These are phyloP conservation scores for Diaporthe sp. DNA, from an alignment of 2,329 filamentous ascomycete genomes.

Conservation along the genomic window DNA sequence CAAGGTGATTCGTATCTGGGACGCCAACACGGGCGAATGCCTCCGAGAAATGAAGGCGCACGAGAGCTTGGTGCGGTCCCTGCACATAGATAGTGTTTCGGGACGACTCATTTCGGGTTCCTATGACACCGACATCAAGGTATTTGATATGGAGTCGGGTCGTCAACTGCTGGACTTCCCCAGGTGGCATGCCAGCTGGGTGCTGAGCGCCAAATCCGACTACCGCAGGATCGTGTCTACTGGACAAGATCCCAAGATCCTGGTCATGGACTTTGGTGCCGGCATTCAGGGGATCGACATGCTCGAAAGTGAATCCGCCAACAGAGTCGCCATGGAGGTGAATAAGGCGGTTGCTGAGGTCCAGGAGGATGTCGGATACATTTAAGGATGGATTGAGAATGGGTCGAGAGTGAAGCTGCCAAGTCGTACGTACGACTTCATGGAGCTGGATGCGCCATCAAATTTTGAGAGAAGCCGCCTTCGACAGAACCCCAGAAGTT, in stretches of 20 bases:
- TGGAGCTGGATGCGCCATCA: background rate
- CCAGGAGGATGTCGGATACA: constrained; percentile 33
- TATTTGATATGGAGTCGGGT: constrained; percentile 89
- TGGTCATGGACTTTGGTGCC: constrained; percentile 92
- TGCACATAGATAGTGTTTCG: constrained; percentile 91
- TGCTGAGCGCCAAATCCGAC: constrained; percentile 94
- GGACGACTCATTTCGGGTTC: constrained; percentile 90
- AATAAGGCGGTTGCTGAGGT: background rate
- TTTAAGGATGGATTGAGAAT: constrained; percentile 2
- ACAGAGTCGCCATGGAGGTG: constrained; percentile 30
- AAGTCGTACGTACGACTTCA: background rate
- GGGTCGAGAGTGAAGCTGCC: background rate
- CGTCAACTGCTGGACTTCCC: constrained; percentile 85
- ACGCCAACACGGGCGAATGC: constrained; percentile 89
- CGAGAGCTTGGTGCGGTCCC: constrained; percentile 85
- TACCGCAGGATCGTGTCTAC: constrained; percentile 95
- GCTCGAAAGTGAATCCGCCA: constrained; percentile 62
- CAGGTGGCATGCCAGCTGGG: constrained; percentile 98
- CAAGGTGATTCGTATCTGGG: constrained; percentile 95
- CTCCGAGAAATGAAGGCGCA: constrained; percentile 87
- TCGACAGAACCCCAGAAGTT: background rate
- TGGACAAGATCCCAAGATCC: constrained; percentile 91
- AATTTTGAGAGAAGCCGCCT: no score
- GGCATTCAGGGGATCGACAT: constrained; percentile 70
- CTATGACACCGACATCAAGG: constrained; percentile 96